Evolutionary conservation across 1,284 basidiomycete genomes (phyloP), one percentile per base, ranked within the genome.

Genomic region (Fomitopsis betulina): DNA sequence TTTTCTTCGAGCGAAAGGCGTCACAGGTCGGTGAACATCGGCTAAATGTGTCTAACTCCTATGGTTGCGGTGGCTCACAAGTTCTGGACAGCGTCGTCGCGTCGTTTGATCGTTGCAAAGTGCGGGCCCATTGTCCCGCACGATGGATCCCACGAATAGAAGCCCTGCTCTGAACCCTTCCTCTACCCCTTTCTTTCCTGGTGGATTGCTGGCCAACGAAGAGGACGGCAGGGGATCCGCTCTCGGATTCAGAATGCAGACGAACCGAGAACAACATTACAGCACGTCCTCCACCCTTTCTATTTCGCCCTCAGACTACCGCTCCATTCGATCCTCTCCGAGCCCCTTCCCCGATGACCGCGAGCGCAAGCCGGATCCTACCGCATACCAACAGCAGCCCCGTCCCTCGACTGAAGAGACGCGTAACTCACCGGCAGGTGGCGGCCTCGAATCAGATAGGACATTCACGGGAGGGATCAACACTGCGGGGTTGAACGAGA

Each of bases 101-200:
- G 63, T 65, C 62, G 59, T 56, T 58, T 62, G 58, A 63, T 61
- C 55, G 61, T 63, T 58, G 60, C 63, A 61, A 61, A 50, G 53
- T 58, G 57, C 59, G 53, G 30, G 57, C 35, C 25, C 60, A 54
- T 50, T 60, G 56, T 58, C 54, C 53, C 53, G 63, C 62, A 61
- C 58, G 60, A 72, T 73, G 68, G 73, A 72, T 70, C 74, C 74
- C 67, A 87, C 90, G 85, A 83, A 86, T 59, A 85, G 82, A 79
- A 87, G 84, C 68, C 85, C 81, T 67, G 79, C 85, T 58, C 76
- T 92, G 66, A 91, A 92, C 72, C 89, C 89, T 64, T 80, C 88
- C 62, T 91, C 89, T 58, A 85, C 85, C 70, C 90, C 90, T 53
- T 91, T 92, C 80, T 90, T 91, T 71, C 89, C 90, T 62, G 86